A percentile compares a stretch with the other conserved stretches of the same genome.
Conservation (phyloP, 345 rosid genomes). For the Lenwebbia sp. region DNA sequence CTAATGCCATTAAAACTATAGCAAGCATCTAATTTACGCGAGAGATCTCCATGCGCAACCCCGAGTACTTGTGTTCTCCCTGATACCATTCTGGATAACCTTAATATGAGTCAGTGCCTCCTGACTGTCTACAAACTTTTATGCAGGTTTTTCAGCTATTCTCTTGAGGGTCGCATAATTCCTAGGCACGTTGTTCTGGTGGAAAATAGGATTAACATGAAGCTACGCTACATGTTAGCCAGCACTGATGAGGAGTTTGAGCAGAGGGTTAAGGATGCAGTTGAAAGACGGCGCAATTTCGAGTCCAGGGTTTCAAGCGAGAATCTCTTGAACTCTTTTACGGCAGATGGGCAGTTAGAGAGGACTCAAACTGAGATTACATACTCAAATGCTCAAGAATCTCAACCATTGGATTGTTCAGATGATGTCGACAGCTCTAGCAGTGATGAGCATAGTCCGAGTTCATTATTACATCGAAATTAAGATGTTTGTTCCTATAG, state of each 20-base stretch:
- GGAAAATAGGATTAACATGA: conserved; percentile 65
- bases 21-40: not conserved
- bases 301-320: conserved; percentile 27
- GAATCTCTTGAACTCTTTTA: not conserved
- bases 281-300: conserved; percentile 50
- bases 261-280: conserved; percentile 42
- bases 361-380: not conserved
- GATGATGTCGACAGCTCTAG: not conserved
- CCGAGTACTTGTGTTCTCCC: not conserved
- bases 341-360: not conserved
- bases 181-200: conserved; percentile 67
- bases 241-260: conserved; percentile 59
- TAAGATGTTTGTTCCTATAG: not conserved
- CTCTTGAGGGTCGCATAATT: conserved; percentile 69
- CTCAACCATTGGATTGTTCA: not conserved
- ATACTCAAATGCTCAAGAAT: not conserved
- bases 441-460: not conserved
- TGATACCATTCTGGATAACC: not conserved
- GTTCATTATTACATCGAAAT: not conserved
- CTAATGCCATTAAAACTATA: not conserved
- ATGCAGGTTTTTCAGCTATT: conserved; percentile 87
- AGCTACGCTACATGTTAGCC: conserved; percentile 68
- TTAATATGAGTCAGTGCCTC: not conserved
- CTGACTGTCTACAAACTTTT: not conserved
- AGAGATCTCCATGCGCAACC: not conserved